Evolutionary conservation across 192 early-diverging fungal species (phyloP).

Genomic region (Coemansia sp.): DNA sequence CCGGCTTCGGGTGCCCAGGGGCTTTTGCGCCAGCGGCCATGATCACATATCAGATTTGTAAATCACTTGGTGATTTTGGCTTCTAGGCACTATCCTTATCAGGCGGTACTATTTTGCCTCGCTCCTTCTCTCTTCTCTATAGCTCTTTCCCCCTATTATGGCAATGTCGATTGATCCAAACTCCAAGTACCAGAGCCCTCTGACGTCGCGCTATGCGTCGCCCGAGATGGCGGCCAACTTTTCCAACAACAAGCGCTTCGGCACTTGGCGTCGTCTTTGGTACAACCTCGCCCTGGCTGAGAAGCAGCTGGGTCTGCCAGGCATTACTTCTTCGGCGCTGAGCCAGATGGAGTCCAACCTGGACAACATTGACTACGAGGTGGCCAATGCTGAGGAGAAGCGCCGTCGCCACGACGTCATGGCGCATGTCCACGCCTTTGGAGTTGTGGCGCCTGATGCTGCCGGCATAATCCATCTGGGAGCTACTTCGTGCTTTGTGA

Average conservation of each 20-base stretch:
- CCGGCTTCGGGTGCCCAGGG: neutral
- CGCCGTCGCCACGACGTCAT: constrained; percentile 96
- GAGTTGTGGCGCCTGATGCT: constrained; percentile 78
- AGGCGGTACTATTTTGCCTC: neutral
- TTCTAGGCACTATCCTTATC: neutral
- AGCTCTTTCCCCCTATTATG: neutral
- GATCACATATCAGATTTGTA: neutral
- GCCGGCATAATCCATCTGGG: constrained; percentile 96
- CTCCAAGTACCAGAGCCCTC: constrained; percentile 89
- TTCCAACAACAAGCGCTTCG: constrained; percentile 92
- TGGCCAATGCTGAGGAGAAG: constrained; percentile 91
- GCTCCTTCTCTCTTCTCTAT: constrained; percentile 2
- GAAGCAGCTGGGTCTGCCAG: constrained; percentile 83
- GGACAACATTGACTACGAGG: constrained; percentile 82
- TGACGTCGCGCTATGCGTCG: constrained; percentile 95
- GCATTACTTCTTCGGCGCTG: constrained; percentile 85
- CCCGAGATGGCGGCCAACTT: constrained; percentile 97
- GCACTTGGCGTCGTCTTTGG: constrained; percentile 96
- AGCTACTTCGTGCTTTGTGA: constrained; percentile 98
- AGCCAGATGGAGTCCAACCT: constrained; percentile 87
- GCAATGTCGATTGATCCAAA: constrained; percentile 52
- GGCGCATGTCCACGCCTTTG: constrained; percentile 99
- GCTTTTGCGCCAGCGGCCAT: constrained; percentile 32
- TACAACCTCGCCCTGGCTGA: constrained; percentile 89
- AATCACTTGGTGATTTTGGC: neutral